Base-by-base conservation (phyloP, 2,329 filamentous ascomycete species). In the Trichoderma koningii region DNA sequence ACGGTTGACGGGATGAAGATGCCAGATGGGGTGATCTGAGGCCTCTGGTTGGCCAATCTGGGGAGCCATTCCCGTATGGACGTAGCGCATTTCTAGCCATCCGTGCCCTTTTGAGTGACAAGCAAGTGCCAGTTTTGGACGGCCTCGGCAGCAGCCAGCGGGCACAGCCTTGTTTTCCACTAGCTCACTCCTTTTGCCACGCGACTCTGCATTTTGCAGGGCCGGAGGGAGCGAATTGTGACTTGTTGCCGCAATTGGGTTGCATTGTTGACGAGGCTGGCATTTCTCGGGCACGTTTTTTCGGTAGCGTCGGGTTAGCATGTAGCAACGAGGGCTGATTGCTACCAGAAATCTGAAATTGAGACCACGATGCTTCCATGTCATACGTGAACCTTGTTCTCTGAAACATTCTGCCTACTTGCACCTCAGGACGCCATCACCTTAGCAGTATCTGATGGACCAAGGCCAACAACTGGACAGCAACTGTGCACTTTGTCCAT, bases 181-280 rank as follows among this genome's bases (percentile, higher is more conserved):
- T 38, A 38, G 34, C 34, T 38, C 5, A 38, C 3, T 12, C 3
- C 4, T 14, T 23, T 55, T 55, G 52, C 52, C 52, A 55, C 52
- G 55, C 42, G 55, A 55, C 44, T 9, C 17, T 48, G 28, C 50
- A 34, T 44, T 44, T 26, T 60, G 45, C 56, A 60, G 30, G 56
- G 56, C 30, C 56, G 56, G 56, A 50, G 44, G 15, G 45, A 34
- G 44, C 44, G 56, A 59, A 41, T 48, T n/a, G 56, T 7, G 41
- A 28, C 56, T 23, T 23, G 28, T 59, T 59, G 56, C 44, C 56
- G 56, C 12, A 59, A 50, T 14, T 28, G 52, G 55, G 5, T 10
- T 26, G 14, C 7, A 14, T 45, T 26, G 26, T 30, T 34, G 30
- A 34, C 9, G 30, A 34, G 44, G 55, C 45, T 34, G 34, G 21